Evolutionary conservation across 768 basidiomycete genomes (phyloP).

Genomic region (Leccinum incarnatum): DNA sequence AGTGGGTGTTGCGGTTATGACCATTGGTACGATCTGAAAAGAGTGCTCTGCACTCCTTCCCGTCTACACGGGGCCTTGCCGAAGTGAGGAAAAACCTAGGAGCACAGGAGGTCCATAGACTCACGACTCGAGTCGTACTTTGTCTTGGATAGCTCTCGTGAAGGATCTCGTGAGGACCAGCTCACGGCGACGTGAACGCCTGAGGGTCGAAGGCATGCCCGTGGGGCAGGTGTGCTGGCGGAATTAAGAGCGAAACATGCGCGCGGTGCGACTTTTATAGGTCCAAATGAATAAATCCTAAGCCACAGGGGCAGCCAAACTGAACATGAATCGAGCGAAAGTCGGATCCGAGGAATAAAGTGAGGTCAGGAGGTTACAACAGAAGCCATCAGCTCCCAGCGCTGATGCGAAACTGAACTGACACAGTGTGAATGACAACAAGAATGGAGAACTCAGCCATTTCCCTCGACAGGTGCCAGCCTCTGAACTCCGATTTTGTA

Average conservation of each 20-base stretch:
- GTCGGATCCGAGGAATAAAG: conserved; percentile 18
- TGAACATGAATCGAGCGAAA: conserved; percentile 10
- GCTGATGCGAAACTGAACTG: conserved; percentile 10
- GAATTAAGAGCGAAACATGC: conserved; percentile 13
- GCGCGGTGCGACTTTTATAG: conserved; percentile 29
- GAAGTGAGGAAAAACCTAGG: conserved; percentile 4
- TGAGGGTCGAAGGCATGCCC: conserved; percentile 42
- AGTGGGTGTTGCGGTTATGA: conserved; percentile 9
- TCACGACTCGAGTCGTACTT: conserved; percentile 33
- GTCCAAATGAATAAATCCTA: conserved; percentile 1
- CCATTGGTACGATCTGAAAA: conserved; percentile 23
- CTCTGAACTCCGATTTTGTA: not conserved
- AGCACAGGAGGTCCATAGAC: conserved; percentile 11
- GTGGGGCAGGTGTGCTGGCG: conserved; percentile 17
- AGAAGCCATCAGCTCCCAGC: conserved; percentile 1
- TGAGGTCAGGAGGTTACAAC: conserved; percentile 13
- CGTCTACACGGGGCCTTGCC: conserved; percentile 17
- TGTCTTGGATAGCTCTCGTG: conserved; percentile 44
- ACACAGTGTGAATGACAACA: conserved; percentile 9
- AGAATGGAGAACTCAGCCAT: conserved; percentile 24
- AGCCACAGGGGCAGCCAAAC: conserved; percentile 31
- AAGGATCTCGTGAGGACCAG: conserved; percentile 50
- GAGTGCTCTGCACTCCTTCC: conserved; percentile 19
- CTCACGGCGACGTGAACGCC: conserved; percentile 47
- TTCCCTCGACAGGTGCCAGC: conserved; percentile 10